A percentile compares a stretch with the other conserved stretches of the same genome.
These are phyloP conservation scores for Melaleuca alternifolia DNA, from an alignment of 345 rosid genomes.

Conservation along the genomic window DNA sequence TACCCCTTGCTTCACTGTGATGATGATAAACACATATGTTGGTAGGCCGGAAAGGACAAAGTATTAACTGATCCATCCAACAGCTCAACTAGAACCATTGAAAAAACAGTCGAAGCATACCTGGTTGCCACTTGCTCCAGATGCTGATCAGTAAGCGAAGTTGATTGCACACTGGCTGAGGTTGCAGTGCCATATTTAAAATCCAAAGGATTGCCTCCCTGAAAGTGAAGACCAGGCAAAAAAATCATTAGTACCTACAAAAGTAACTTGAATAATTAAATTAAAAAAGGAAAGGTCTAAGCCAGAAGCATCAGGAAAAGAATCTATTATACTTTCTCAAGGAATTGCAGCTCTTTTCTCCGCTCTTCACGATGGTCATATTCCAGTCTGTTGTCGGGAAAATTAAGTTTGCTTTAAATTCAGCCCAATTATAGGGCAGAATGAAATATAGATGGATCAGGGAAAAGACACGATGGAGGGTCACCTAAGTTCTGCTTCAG, in stretches of 20 bases:
- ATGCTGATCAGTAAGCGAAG: constrained; percentile 76
- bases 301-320: neutral
- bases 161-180: constrained; percentile 82
- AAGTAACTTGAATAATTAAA: neutral
- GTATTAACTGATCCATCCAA: constrained; percentile 8
- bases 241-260: neutral
- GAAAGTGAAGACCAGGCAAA: constrained; percentile 6
- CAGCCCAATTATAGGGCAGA: neutral
- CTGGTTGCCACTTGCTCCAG: constrained; percentile 69
- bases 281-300: neutral
- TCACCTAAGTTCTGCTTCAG: constrained; percentile 89
- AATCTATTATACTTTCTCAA: constrained; percentile 71
- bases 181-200: constrained; percentile 68
- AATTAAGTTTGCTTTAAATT: neutral
- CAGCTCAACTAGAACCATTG: neutral
- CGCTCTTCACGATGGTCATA: constrained; percentile 92
- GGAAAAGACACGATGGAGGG: constrained; percentile 1
- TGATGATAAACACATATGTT: neutral
- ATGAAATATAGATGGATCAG: neutral
- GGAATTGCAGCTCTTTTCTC: constrained; percentile 87
- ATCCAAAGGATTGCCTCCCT: constrained; percentile 99
- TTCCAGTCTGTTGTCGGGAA: constrained; percentile 61
- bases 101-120: constrained; percentile 28
- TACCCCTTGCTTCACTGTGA: constrained; percentile 86
- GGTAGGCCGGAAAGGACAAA: neutral